These are phyloP conservation scores for Solanum ossicruentum DNA, from an alignment of 257 asterid genomes.

Conservation along the genomic window DNA sequence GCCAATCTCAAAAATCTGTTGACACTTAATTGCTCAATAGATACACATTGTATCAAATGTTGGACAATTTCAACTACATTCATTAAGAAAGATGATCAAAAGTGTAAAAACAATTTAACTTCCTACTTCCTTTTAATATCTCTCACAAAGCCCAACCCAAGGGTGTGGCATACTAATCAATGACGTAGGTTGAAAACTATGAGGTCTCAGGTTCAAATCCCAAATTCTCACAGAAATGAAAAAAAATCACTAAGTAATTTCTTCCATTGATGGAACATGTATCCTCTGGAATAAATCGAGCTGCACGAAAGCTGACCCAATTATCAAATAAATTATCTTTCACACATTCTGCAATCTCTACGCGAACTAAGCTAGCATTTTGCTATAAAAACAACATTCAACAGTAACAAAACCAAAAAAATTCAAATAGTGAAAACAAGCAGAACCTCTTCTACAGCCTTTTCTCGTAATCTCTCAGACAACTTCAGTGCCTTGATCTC, in stretches of 20 bases:
- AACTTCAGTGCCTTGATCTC: conserved; percentile 75
- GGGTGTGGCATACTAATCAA: not conserved
- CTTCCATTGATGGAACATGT: not conserved
- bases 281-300: not conserved
- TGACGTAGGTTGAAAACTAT: not conserved
- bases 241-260: not conserved
- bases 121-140: not conserved
- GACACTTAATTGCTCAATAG: not conserved
- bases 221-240: not conserved
- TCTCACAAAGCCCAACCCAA: not conserved
- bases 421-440: not conserved
- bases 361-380: not conserved
- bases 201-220: not conserved
- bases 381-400: not conserved
- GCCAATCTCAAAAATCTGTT: not conserved
- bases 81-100: not conserved
- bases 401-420: not conserved
- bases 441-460: conserved; percentile 91
- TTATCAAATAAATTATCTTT: not conserved
- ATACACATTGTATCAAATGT: not conserved
- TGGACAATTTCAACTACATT: not conserved
- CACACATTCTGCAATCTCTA: not conserved
- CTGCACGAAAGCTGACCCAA: not conserved
- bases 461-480: conserved; percentile 75
- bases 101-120: not conserved